Base-by-base conservation (phyloP, 305 asterid genomes). In the Ruellia speciosa region DNA sequence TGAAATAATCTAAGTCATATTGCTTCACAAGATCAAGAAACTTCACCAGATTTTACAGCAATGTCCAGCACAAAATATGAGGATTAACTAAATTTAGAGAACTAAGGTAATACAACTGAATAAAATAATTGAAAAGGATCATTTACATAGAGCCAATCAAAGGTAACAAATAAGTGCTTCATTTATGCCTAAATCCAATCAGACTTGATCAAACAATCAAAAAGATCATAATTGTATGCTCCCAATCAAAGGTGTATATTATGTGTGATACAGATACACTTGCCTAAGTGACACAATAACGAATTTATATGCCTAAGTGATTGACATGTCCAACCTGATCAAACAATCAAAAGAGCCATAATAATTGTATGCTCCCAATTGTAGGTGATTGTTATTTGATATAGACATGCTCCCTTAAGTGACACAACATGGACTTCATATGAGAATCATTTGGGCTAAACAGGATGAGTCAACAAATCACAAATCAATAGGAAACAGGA, bases 11-110 rank as follows among this genome's bases (percentile, higher is more conserved):
- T 6, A 41, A 39, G 61, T 15, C 49, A 12, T 59, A 18, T 15
- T 51, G 53, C 62, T 37, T 54, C 12, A 19, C 39, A 63, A 54
- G 53, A 65, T 35, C 14, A 41, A 60, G 48, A 50, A 65, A 64
- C 6, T 65, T 66, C 68, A 59, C 57, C 50, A 46, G 52, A 60
- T 52, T 37, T 53, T 15, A 57, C 28, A 52, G 62, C 59, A 59
- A 10, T 46, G 57, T 57, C 63, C 51, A 59, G 49, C 64, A 56
- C 12, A 58, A 65, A 51, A 34, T 55, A n/a, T 48, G 46, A 49
- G 59, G 66, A 70, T 15, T 18, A 48, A 35, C 62, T 39, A 45
- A 62, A 67, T 52, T 49, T 34, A 52, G 52, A 57, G 48, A 39
- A 60, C 52, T 16, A 24, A 9, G 28, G 46, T 34, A 68, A 56